These are phyloP conservation scores for Leccinum subatratum DNA, from an alignment of 1,284 basidiomycete genomes.

Conservation along the genomic window DNA sequence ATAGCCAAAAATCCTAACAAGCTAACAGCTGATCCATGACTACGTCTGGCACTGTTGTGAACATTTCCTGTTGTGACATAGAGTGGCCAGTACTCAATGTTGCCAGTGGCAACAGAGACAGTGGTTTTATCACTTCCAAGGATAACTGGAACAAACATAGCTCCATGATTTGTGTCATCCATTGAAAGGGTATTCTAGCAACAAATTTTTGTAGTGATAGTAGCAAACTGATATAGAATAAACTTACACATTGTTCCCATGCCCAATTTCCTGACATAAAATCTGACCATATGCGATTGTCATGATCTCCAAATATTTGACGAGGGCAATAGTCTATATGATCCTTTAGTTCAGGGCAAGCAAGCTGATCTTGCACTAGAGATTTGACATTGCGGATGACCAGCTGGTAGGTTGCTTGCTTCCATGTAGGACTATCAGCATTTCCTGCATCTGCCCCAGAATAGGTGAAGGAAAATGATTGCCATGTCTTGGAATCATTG, in stretches of 20 bases:
- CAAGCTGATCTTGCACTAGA: neutral
- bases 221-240: neutral
- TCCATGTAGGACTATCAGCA: neutral
- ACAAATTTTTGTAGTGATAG: too few relatives aligned
- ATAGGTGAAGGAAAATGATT: neutral
- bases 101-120: slow-evolving; percentile 4
- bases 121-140: slow-evolving; percentile 11
- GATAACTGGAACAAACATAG: slow-evolving; percentile 4
- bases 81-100: neutral
- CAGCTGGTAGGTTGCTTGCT: neutral
- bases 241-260: neutral
- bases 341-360: neutral
- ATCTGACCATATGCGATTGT: neutral
- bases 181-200: neutral
- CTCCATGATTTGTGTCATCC: neutral
- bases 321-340: neutral
- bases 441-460: neutral
- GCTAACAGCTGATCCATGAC: neutral
- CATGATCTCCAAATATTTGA: neutral
- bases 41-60: neutral
- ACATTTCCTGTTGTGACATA: neutral
- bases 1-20: neutral
- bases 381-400: neutral
- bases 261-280: neutral
- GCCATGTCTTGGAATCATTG: neutral